phyloP scores from a whole-genome alignment of 1,284 basidiomycete genomes.

The Malassezia slooffiae region DNA sequence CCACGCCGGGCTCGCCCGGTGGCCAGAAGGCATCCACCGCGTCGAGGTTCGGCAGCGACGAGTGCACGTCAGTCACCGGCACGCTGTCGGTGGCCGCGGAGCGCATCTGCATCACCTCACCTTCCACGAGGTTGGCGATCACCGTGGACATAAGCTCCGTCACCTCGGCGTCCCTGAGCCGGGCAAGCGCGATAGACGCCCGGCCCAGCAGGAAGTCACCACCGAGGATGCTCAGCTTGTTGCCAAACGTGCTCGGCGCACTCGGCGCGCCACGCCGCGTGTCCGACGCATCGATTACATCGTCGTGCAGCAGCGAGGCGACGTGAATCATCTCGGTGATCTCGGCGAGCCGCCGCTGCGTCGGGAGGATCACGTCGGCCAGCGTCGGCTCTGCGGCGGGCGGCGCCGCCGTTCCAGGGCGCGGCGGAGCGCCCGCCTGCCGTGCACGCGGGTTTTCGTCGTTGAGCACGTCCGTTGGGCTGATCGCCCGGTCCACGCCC shows the following conservation, averaged over 20 bases:
- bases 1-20: constrained; percentile 2
- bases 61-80: constrained; percentile 11
- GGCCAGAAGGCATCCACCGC: constrained; percentile 14
- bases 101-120: constrained; percentile 79
- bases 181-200: constrained; percentile 72
- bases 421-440: too few species aligned
- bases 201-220: constrained; percentile 92
- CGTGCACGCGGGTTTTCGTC: constrained; percentile 65
- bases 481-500: constrained; percentile 43
- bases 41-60: constrained; percentile 4
- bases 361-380: constrained; percentile 55
- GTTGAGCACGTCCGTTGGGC: constrained; percentile 63
- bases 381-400: neutral
- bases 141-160: constrained; percentile 86
- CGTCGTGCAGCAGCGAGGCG: constrained; percentile 87
- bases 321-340: constrained; percentile 99
- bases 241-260: constrained; percentile 80
- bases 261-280: constrained; percentile 70
- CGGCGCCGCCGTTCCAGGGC: neutral
- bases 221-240: constrained; percentile 84
- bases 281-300: constrained; percentile 76
- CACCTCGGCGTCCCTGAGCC: constrained; percentile 76
- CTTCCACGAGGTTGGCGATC: constrained; percentile 89
- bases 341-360: constrained; percentile 81
- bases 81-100: constrained; percentile 19